A percentile compares a stretch with the other conserved stretches of the same genome.
These are phyloP conservation scores for Rhizoctonia solani DNA, from an alignment of 1,284 basidiomycete genomes.

Conservation along the genomic window DNA sequence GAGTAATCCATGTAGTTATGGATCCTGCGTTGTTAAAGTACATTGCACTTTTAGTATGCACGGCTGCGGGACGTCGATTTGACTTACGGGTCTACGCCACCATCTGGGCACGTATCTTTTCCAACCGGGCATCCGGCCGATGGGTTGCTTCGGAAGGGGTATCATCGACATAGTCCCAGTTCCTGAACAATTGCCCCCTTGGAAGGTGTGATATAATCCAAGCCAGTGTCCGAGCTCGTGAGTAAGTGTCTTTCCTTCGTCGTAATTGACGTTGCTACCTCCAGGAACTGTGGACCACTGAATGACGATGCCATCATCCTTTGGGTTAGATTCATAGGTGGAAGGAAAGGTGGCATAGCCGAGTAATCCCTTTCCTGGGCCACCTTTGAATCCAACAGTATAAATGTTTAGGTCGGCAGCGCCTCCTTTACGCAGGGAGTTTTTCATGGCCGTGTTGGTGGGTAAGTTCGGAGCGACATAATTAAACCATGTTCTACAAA, in stretches of 20 bases:
- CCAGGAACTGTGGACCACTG: slow-evolving; percentile 41
- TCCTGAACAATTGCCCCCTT: slow-evolving; percentile 42
- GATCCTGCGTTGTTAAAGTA: too few relatives aligned
- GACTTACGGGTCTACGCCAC: slow-evolving; percentile 34
- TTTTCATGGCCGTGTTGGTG: slow-evolving; percentile 41
- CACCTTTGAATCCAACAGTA: slow-evolving; percentile 37
- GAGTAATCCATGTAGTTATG: slow-evolving; percentile 32
- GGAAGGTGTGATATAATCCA: slow-evolving; percentile 45
- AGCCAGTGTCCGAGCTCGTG: slow-evolving; percentile 44
- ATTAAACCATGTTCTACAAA: slow-evolving; percentile 39
- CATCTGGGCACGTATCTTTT: slow-evolving; percentile 37
- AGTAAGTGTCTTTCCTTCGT: slow-evolving; percentile 42
- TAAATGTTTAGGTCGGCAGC: slow-evolving; percentile 42
- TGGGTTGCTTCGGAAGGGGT: slow-evolving; percentile 39
- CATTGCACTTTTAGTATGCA: too few relatives aligned
- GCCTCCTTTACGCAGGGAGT: slow-evolving; percentile 39
- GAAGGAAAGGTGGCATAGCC: slow-evolving; percentile 41
- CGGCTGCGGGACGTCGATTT: too few relatives aligned
- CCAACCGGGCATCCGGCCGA: slow-evolving; percentile 35
- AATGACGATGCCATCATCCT: slow-evolving; percentile 41
- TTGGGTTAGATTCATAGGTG: slow-evolving; percentile 33
- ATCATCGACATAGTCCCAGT: slow-evolving; percentile 43
- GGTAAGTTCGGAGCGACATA: slow-evolving; percentile 37
- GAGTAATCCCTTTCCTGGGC: slow-evolving; percentile 34
- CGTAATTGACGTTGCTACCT: slow-evolving; percentile 41